Conservation (phyloP, 2,329 filamentous ascomycete species). For the Aspergillus tanneri region DNA sequence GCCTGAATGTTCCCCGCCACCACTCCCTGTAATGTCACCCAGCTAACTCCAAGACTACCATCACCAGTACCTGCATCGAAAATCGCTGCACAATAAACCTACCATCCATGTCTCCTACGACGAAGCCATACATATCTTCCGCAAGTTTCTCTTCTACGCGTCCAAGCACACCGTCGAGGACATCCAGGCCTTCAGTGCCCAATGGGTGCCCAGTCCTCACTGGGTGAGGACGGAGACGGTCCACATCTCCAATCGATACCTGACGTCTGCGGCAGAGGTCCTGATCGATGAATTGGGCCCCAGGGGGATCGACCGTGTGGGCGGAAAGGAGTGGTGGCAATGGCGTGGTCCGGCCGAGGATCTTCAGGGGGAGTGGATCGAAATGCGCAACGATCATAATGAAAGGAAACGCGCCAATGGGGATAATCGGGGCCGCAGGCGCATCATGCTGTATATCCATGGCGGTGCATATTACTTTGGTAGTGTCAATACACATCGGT, state of each 20-base stretch:
- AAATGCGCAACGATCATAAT: constrained; percentile 81
- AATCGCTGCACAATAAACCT: constrained; percentile 71
- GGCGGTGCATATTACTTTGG: constrained; percentile 96
- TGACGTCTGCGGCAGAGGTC: constrained; percentile 64
- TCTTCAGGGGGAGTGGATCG: constrained; percentile 88
- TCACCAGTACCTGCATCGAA: constrained; percentile 76
- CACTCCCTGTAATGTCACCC: background rate
- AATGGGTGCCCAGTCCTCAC: constrained; percentile 84
- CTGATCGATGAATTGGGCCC: constrained; percentile 74
- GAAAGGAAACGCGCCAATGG: constrained; percentile 60
- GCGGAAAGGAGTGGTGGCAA: constrained; percentile 85
- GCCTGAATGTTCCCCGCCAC: too few relatives aligned
- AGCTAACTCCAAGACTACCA: constrained; percentile 12
- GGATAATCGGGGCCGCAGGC: constrained; percentile 56
- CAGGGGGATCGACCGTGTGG: constrained; percentile 71
- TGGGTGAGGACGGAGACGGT: constrained; percentile 80
- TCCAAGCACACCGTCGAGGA: constrained; percentile 92
- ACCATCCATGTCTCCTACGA: constrained; percentile 92
- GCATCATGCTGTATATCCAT: constrained; percentile 91
- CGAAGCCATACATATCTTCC: constrained; percentile 83
- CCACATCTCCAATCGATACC: constrained; percentile 62
- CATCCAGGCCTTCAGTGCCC: constrained; percentile 82
- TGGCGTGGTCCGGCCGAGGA: constrained; percentile 69
- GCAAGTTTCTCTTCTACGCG: constrained; percentile 79
- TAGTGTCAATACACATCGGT: constrained; percentile 93